These are phyloP conservation scores for Blastobotrys indianensis DNA, from an alignment of 1,139 yeast species.

Conservation along the genomic window DNA sequence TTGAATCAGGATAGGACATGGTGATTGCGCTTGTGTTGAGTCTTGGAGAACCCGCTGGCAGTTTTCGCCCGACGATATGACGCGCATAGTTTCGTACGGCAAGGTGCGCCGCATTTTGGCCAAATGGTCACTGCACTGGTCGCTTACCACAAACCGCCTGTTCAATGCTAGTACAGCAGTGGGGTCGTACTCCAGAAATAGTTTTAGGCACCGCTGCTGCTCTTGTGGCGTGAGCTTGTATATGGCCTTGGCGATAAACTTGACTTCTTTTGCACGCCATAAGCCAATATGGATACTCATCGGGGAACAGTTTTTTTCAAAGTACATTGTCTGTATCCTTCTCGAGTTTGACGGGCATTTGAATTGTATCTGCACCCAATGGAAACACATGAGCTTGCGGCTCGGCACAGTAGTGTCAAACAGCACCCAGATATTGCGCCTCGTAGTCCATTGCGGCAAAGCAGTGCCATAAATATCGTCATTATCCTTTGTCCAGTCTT, in stretches of 20 bases:
- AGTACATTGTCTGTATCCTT: neutral
- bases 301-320: neutral
- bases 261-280: slow-evolving; percentile 7
- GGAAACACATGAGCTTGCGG: neutral
- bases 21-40: slow-evolving; percentile 1
- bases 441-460: neutral
- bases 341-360: neutral
- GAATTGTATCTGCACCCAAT: neutral
- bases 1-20: neutral
- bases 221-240: neutral
- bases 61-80: neutral
- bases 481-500: too few species aligned
- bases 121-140: neutral
- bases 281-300: neutral
- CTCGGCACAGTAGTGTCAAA: slow-evolving; percentile 3
- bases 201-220: slow-evolving; percentile 3
- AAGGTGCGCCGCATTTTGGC: slow-evolving; percentile 3
- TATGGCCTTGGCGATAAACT: slow-evolving; percentile 4
- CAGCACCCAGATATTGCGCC: slow-evolving; percentile 9
- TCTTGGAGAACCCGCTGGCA: neutral
- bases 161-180: slow-evolving; percentile 6
- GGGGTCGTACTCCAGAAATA: slow-evolving; percentile 9
- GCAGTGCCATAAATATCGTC: neutral
- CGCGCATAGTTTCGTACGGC: slow-evolving; percentile 1
- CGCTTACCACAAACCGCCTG: neutral